Evolutionary conservation across 805 yeast species (phyloP).

Genomic region (Clavispora vitiphila): DNA sequence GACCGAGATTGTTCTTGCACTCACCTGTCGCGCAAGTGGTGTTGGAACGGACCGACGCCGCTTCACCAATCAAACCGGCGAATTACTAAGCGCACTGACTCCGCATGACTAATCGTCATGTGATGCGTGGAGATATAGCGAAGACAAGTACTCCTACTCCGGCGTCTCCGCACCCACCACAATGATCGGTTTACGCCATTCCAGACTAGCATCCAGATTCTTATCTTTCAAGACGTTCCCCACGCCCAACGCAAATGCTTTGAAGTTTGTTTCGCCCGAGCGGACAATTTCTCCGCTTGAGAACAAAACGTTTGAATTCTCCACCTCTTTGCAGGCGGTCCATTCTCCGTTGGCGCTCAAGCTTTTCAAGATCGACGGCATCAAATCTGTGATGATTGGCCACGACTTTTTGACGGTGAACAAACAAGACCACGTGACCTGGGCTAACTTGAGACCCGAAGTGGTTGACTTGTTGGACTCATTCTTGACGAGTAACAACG

Average conservation of each 20-base stretch:
- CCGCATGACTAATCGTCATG: slow-evolving; percentile 6
- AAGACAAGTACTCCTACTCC: slow-evolving; percentile 12
- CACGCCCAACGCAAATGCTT: slow-evolving; percentile 74
- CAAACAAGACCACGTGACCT: slow-evolving; percentile 54
- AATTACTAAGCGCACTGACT: slow-evolving; percentile 5
- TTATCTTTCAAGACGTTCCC: slow-evolving; percentile 43
- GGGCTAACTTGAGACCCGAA: slow-evolving; percentile 55
- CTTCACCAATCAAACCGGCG: slow-evolving; percentile 7
- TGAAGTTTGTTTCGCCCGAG: slow-evolving; percentile 56
- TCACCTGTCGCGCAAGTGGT: no score
- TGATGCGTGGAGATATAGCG: slow-evolving; percentile 15
- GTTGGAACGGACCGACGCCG: neutral
- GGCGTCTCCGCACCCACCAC: neutral
- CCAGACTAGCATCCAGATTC: slow-evolving; percentile 15
- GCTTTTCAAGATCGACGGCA: slow-evolving; percentile 57
- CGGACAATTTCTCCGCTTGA: slow-evolving; percentile 42
- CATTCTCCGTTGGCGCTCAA: slow-evolving; percentile 62
- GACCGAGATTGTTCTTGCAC: neutral
- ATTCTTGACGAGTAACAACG: slow-evolving; percentile 34
- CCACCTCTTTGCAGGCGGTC: slow-evolving; percentile 48
- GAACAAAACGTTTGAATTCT: slow-evolving; percentile 48
- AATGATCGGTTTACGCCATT: slow-evolving; percentile 1
- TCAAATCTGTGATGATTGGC: slow-evolving; percentile 70
- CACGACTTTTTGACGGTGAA: slow-evolving; percentile 69
- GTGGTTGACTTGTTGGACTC: slow-evolving; percentile 59